These are phyloP conservation scores for Hymenoscyphus linearis DNA, from an alignment of 2,329 filamentous ascomycete species.

Conservation along the genomic window DNA sequence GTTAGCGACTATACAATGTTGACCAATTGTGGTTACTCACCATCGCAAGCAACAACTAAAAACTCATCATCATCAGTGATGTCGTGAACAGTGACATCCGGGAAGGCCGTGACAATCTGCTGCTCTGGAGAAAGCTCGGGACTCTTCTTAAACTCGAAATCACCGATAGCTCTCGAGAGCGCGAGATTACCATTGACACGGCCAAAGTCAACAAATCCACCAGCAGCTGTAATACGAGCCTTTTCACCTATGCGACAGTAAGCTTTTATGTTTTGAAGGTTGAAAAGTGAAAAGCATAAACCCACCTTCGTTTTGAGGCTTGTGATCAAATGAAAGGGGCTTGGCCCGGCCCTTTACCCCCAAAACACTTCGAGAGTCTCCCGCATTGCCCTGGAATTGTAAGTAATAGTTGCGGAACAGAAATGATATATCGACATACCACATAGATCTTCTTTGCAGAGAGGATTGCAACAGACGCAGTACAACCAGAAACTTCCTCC, in stretches of 20 bases:
- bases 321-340: conserved; percentile 98
- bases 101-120: conserved; percentile 96
- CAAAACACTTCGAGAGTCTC: conserved; percentile 90
- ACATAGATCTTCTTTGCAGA: conserved; percentile 90
- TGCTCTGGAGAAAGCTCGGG: conserved; percentile 95
- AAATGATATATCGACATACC: conserved; percentile 53
- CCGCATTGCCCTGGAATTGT: conserved; percentile 76
- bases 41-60: conserved; percentile 85
- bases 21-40: conserved; percentile 47
- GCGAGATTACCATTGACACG: conserved; percentile 98
- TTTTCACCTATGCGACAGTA: conserved; percentile 68
- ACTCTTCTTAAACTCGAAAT: conserved; percentile 99
- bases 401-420: conserved; percentile 16
- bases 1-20: conserved; percentile 15
- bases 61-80: conserved; percentile 94
- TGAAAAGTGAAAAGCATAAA: not conserved
- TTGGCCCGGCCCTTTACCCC: conserved; percentile 97
- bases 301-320: conserved; percentile 92
- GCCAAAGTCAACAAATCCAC: conserved; percentile 97
- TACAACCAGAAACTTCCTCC: conserved; percentile 97
- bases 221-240: conserved; percentile 89
- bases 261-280: conserved; percentile 18
- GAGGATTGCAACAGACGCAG: conserved; percentile 84
- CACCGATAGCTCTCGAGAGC: conserved; percentile 92
- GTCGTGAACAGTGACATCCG: conserved; percentile 88